Base-by-base conservation (phyloP, 2,329 filamentous ascomycete genomes). In the Aspergillus sp. region DNA sequence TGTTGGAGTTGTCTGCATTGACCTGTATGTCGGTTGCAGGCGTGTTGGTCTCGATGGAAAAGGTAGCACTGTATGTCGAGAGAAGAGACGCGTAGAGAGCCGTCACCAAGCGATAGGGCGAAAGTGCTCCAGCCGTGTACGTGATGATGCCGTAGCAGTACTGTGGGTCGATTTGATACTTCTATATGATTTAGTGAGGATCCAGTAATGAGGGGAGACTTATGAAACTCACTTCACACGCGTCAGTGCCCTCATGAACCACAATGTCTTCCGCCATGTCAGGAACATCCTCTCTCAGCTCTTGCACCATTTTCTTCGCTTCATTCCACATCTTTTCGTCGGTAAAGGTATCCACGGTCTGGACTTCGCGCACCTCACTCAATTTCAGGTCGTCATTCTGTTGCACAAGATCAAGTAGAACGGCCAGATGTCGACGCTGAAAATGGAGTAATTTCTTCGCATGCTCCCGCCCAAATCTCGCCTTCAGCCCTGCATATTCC, bases 71-170 rank as follows among this genome's bases (percentile, higher is more conserved):
- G 43, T 58, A 56, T 20, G 44, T 53, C 4, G 45, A 20, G 4
- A 62, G 47, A 14, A 67, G 45, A 6, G 38, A 19, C 7, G 49
- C 43, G 11, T 60, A 55, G 10, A 66, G 34, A 6, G 47, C 50
- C n/a, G 58, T 63, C n/a, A 67, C 53, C 44, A 67, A 56, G 3
- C 59, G 53, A 49, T 67, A 66, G 5, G 64, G 64, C 62, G 61
- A 67, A 9, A 62, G 52, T 9, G 62, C 57, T 10, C 60, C 62
- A 7, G 61, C 57, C 19, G 47, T 58, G 14, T 57, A 51, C 2
- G 43, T 44, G 29, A 59, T 52, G 31, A 60, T 55, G 5, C 62
- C 63, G 16, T 54, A 52, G 36, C 52, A 54, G 36, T 47, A n/a
- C 34, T 38, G 34, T 1, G 34, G 34, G 14, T 38, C 14, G 34